Evolutionary conservation across 306 rosid genomes (phyloP), one percentile per base, ranked within the genome.

Genomic region (Oxytropis ochrocephala): DNA sequence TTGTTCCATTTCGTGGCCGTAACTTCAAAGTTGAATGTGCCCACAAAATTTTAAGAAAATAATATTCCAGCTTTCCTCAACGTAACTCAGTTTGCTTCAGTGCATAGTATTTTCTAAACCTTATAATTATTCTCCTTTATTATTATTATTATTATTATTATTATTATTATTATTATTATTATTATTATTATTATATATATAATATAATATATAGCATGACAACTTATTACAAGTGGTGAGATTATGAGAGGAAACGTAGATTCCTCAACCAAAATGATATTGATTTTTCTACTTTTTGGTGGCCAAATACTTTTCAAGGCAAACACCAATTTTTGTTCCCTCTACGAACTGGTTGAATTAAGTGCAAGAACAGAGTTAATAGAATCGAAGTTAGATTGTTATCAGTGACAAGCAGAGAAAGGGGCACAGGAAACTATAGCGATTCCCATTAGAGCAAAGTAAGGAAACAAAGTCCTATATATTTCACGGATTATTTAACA

Each of bases 401-500:
- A 43, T 48, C 38, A 13, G 38, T 9, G 61, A 81, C 52, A 74
- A 47, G 77, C 59, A 51, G 75, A 51, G 21, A 57, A 73, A 62
- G 47, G 67, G 57, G 53, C 76, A 75, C 78, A 36, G 65, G 79
- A 64, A 73, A 72, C 62, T 80, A n/a, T n/a, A 79, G 60, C 18
- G 73, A 84, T 70, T 75, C 72, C 88, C 85, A 84, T 79, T 70
- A 67, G 78, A 82, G 71, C 80, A 68, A 24, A 82, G 71, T 79
- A 39, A 66, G 79, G 83, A 73, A 81, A 68, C 83, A 76, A 21
- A 74, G 79, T 71, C 82, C 90, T 80, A 77, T n/a, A n/a, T n/a
- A n/a, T 73, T 73, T 67, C 81, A 67, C 17, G 74, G 83, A 80
- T 90, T 87, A 85, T 90, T 87, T 82, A 78, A 78, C 75, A 70